Evolutionary conservation across 2,329 filamentous ascomycete species (phyloP).

Genomic region (Aspergillus vadensis): DNA sequence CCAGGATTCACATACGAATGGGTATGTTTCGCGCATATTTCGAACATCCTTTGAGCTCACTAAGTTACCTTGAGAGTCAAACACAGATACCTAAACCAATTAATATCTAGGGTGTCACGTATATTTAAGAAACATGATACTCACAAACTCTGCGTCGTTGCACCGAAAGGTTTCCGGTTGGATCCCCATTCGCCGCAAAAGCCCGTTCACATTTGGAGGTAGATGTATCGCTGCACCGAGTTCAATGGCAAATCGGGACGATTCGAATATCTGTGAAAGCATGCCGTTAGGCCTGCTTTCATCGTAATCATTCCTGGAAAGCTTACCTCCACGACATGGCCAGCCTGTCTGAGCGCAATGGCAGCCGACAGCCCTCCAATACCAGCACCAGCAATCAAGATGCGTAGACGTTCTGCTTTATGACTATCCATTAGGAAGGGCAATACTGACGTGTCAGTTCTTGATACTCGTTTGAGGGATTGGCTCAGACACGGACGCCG

Average conservation of each 20-base stretch:
- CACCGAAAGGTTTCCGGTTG: neutral
- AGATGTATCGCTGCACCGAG: conserved; percentile 1
- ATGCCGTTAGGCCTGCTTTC: too few relatives aligned
- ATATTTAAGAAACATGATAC: neutral
- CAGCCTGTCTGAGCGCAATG: neutral
- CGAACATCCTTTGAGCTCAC: neutral
- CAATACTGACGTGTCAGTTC: too few relatives aligned
- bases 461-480: too few relatives aligned
- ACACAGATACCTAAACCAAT: neutral
- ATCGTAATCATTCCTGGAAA: too few relatives aligned
- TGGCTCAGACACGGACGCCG: too few relatives aligned
- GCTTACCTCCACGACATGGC: neutral
- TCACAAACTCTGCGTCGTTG: conserved; percentile 3
- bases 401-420: neutral
- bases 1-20: neutral
- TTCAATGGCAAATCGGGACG: neutral
- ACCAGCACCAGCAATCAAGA: conserved; percentile 1
- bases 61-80: neutral
- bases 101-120: neutral
- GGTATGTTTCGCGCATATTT: neutral
- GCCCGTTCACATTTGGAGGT: neutral
- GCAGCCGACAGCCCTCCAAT: conserved; percentile 4
- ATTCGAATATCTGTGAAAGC: neutral
- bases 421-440: too few relatives aligned
- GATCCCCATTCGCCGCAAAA: neutral